These are phyloP conservation scores for Nothophoma quercina DNA, from an alignment of 2,329 filamentous ascomycete genomes.

Conservation along the genomic window DNA sequence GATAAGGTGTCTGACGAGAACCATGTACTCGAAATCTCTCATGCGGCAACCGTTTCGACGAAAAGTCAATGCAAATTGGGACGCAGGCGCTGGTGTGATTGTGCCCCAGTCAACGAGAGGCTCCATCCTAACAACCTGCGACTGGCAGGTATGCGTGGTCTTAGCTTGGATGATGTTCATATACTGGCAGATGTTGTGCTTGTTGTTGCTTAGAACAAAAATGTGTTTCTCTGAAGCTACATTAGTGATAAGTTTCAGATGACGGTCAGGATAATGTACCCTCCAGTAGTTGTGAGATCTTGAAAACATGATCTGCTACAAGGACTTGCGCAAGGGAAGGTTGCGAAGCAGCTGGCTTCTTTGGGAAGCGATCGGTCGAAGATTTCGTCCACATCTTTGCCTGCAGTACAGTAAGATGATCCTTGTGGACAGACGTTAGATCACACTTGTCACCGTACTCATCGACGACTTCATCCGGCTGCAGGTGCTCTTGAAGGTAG, in stretches of 20 bases:
- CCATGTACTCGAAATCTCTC: not conserved
- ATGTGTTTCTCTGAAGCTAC: slow-evolving; percentile 1
- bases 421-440: not conserved
- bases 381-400: slow-evolving; percentile 1
- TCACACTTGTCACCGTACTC: not conserved
- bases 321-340: not conserved
- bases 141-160: not conserved
- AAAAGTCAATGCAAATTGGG: not conserved
- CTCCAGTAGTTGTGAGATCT: slow-evolving; percentile 4
- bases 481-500: not conserved
- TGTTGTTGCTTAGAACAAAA: not conserved
- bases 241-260: too few relatives aligned
- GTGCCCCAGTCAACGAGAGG: slow-evolving; percentile 16
- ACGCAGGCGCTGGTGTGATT: not conserved
- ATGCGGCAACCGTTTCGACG: slow-evolving; percentile 8
- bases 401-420: slow-evolving; percentile 4
- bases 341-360: not conserved
- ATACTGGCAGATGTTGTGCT: not conserved
- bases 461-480: not conserved
- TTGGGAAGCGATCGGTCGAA: not conserved
- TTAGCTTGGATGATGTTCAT: not conserved
- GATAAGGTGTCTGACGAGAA: not conserved
- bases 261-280: not conserved
- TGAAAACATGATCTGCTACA: not conserved
- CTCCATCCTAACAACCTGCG: not conserved